Base-by-base conservation (phyloP, 2,329 filamentous ascomycete species). In the Diaporthe aspalathi region DNA sequence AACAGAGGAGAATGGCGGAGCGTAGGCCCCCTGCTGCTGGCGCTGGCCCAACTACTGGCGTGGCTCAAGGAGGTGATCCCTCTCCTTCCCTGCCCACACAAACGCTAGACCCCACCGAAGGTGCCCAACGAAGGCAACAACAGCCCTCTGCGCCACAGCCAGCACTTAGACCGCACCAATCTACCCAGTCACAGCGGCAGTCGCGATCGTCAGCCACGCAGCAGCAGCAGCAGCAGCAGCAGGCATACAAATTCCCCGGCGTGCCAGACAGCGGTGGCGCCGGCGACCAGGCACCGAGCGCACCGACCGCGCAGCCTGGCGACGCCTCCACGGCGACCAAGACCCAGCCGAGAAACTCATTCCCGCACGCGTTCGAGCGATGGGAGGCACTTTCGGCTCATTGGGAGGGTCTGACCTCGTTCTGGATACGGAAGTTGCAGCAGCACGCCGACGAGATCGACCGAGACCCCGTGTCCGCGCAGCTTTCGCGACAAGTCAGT, bases 301-400 rank as follows among this genome's bases (percentile, higher is more conserved):
- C 71, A 67, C 54, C 73, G 71, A 38, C 68, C 54, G 68, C 76
- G 2, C 79, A 80, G 49, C 68, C 78, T 3, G 80, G 78, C 35
- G 81, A 82, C 32, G 66, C 80, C 32, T 79, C 81, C 12, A 74
- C 76, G 16, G 75, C 77, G 7, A 78, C 79, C 35, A 76, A 80
- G 20, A 76, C 76, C 67, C 81, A 87, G 66, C 81, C 87, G 67
- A 85, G 90, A 70, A 93, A 92, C 57, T 91, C 92, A 0, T 98
- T 99, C 75, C 96, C 96, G 0, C 96, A 98, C 81, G 96, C 96
- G 0, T 99, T 99, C 78, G 95, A 99, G 81, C 89, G 96, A 72
- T 99, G 96, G 96, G 96, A 99, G 80, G 95, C 94, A 0, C 84
- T 99, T 3, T 99, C 96, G 0, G 97, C 96, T 7, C 95, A 98